Evolutionary conservation across 257 asterid genomes (phyloP).

Genomic region (Eustoma russellianum): DNA sequence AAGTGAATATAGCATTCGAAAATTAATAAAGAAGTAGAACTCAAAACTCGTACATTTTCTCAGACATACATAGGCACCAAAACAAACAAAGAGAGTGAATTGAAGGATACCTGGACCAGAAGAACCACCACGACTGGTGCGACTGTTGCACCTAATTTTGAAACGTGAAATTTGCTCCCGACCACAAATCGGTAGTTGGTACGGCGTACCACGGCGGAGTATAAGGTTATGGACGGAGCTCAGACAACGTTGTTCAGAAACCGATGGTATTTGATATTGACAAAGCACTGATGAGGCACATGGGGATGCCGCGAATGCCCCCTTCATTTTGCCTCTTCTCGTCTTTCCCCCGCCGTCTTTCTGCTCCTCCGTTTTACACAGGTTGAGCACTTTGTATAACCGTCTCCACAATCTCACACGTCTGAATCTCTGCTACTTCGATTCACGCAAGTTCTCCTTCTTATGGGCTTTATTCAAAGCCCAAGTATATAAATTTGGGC

Average conservation of each 20-base stretch:
- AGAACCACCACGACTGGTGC: conserved; percentile 25
- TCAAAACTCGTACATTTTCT: not conserved
- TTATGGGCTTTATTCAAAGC: too few relatives aligned
- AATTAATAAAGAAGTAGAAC: too few relatives aligned
- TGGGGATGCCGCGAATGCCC: conserved; percentile 24
- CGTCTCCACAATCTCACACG: too few relatives aligned
- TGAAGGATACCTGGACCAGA: conserved; percentile 18
- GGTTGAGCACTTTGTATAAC: too few relatives aligned
- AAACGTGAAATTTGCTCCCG: conserved; percentile 15
- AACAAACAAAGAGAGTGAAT: not conserved
- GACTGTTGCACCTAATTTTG: conserved; percentile 24
- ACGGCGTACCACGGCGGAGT: conserved; percentile 10
- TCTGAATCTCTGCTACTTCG: too few relatives aligned
- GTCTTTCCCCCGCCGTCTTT: not conserved
- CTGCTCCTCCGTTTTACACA: not conserved
- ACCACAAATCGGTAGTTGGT: conserved; percentile 14
- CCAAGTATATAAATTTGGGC: too few relatives aligned
- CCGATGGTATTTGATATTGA: conserved; percentile 11
- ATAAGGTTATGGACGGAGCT: conserved; percentile 8
- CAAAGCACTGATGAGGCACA: conserved; percentile 4
- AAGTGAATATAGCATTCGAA: too few relatives aligned
- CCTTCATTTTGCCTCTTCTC: conserved; percentile 12
- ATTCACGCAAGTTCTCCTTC: too few relatives aligned
- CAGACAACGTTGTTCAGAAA: not conserved
- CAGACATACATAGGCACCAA: not conserved